A percentile compares a stretch with the other conserved stretches of the same genome.
Evolutionary conservation across 306 rosid species (phyloP).

Genomic region (Trifolium pratense): DNA sequence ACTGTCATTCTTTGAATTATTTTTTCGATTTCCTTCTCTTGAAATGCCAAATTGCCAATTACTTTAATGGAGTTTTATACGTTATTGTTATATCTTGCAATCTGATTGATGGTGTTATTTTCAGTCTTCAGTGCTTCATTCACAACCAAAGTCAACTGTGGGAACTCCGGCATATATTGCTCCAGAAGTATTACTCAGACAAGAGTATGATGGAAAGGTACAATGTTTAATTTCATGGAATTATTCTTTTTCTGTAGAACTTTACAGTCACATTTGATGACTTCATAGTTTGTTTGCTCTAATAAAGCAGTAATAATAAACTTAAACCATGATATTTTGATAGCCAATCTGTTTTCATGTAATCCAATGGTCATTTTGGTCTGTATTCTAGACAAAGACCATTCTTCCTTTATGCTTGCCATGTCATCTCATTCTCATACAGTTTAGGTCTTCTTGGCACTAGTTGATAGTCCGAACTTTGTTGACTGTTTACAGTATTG

Average conservation of each 20-base stretch:
- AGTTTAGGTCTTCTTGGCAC: constrained; percentile 24
- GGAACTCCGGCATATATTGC: constrained; percentile 99
- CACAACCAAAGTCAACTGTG: constrained; percentile 95
- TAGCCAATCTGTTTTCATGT: constrained; percentile 15
- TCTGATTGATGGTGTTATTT: constrained; percentile 33
- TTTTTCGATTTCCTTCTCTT: constrained; percentile 17
- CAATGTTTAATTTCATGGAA: constrained; percentile 18
- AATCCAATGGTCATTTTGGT: constrained; percentile 20
- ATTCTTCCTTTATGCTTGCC: not conserved
- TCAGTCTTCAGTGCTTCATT: constrained; percentile 95
- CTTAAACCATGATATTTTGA: constrained; percentile 13
- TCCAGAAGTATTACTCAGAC: constrained; percentile 87
- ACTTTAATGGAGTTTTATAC: not conserved
- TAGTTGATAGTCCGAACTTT: not conserved
- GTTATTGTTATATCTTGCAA: not conserved
- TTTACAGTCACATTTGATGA: constrained; percentile 14
- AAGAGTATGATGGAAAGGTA: constrained; percentile 98
- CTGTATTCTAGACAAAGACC: not conserved
- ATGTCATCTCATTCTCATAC: constrained; percentile 2
- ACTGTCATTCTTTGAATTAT: constrained; percentile 4
- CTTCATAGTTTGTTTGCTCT: constrained; percentile 11
- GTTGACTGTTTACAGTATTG: constrained; percentile 10
- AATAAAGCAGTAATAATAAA: not conserved
- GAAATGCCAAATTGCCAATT: not conserved
- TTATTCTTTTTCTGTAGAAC: constrained; percentile 24